Conservation (phyloP, 75 land plant genomes). For the Cunninghamia lanceolata region DNA sequence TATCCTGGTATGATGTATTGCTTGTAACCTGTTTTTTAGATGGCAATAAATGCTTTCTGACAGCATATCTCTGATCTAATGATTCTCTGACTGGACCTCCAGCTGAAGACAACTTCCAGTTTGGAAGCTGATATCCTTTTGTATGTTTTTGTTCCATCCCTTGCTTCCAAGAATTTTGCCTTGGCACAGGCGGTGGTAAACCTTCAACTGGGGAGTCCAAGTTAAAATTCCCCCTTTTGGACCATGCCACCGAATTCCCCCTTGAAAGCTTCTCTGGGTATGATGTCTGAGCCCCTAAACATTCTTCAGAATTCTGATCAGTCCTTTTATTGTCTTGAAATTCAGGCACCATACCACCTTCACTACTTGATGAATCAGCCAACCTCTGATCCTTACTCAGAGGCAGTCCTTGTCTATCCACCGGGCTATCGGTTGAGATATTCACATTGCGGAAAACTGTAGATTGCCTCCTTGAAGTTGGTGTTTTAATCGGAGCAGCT, state of each 20-base stretch:
- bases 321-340: slow-evolving; percentile 36
- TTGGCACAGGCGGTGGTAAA: slow-evolving; percentile 22
- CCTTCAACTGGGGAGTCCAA: slow-evolving; percentile 29
- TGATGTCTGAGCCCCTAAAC: slow-evolving; percentile 19
- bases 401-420: slow-evolving; percentile 34
- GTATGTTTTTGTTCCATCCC: slow-evolving; percentile 30
- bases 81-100: slow-evolving; percentile 18
- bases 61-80: slow-evolving; percentile 44
- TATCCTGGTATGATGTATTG: slow-evolving; percentile 53
- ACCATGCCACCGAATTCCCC: slow-evolving; percentile 14
- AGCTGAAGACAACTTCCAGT: slow-evolving; percentile 22
- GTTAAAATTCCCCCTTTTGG: slow-evolving; percentile 37
- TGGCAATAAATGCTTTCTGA: slow-evolving; percentile 48
- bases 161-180: slow-evolving; percentile 60
- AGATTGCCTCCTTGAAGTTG: slow-evolving; percentile 56
- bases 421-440: slow-evolving; percentile 26
- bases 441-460: slow-evolving; percentile 25
- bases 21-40: slow-evolving; percentile 28
- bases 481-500: slow-evolving; percentile 58
- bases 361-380: slow-evolving; percentile 22
- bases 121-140: slow-evolving; percentile 23
- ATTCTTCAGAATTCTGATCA: slow-evolving; percentile 38
- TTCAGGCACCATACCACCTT: slow-evolving; percentile 25
- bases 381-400: slow-evolving; percentile 39
- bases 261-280: slow-evolving; percentile 12